These are phyloP conservation scores for Nothophaeocryptopus gaeumannii DNA, from an alignment of 2,329 filamentous ascomycete genomes.

Conservation along the genomic window DNA sequence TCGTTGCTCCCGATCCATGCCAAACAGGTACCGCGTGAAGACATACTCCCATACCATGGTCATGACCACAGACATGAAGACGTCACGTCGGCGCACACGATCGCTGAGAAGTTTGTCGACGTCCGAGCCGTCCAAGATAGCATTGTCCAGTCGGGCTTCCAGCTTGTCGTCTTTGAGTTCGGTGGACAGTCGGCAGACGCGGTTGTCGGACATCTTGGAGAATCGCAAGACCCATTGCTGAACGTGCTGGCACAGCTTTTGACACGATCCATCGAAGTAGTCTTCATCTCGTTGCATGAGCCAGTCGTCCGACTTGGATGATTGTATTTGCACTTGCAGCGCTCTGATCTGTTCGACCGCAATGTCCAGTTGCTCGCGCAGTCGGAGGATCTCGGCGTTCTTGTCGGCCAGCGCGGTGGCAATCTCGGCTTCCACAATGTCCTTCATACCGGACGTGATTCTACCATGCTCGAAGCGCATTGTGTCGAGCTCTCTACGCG, in stretches of 20 bases:
- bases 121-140: constrained; percentile 89
- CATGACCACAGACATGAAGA: constrained; percentile 99
- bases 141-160: constrained; percentile 89
- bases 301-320: constrained; percentile 64
- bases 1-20: constrained; percentile 95
- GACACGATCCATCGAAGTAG: constrained; percentile 91
- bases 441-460: constrained; percentile 61
- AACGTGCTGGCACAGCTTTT: constrained; percentile 91
- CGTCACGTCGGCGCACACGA: constrained; percentile 81
- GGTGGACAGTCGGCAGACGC: constrained; percentile 75
- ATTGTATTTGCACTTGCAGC: constrained; percentile 59
- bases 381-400: constrained; percentile 74
- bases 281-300: constrained; percentile 82
- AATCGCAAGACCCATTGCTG: constrained; percentile 98
- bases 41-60: constrained; percentile 99
- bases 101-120: constrained; percentile 85
- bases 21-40: constrained; percentile 96
- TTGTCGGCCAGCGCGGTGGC: constrained; percentile 70
- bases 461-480: constrained; percentile 62
- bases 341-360: constrained; percentile 62
- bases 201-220: constrained; percentile 94
- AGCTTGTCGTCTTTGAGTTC: constrained; percentile 91
- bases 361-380: constrained; percentile 74
- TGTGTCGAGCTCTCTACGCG: constrained; percentile 66
- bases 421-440: constrained; percentile 60